Percentiles rank a stretch among this genome's conserved stretches.
Evolutionary conservation across 805 yeast species (phyloP).

Genomic region (Ogataea neopini): DNA sequence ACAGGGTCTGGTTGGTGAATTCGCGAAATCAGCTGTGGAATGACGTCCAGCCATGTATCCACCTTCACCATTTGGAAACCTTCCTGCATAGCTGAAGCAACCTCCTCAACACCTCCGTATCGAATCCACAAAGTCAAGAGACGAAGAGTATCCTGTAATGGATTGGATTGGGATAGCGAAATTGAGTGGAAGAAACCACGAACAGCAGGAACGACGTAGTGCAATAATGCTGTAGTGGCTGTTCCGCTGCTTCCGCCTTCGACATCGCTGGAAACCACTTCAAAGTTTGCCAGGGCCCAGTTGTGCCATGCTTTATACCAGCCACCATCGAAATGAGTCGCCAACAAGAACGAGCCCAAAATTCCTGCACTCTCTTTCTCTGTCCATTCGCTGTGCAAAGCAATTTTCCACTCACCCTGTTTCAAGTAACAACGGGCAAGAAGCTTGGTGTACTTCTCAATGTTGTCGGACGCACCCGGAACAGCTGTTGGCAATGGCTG

Average conservation of each 20-base stretch:
- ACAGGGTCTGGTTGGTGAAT: constrained; percentile 92
- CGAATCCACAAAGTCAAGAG: constrained; percentile 92
- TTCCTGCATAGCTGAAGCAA: constrained; percentile 85
- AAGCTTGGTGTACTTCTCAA: constrained; percentile 78
- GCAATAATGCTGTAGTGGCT: constrained; percentile 42
- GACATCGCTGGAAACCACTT: constrained; percentile 70
- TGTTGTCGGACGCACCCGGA: constrained; percentile 72
- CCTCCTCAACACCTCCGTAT: constrained; percentile 91
- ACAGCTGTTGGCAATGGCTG: constrained; percentile 78
- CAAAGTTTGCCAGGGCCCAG: constrained; percentile 98
- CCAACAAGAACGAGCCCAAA: constrained; percentile 86
- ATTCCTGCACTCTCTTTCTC: constrained; percentile 72
- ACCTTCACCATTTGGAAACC: constrained; percentile 88
- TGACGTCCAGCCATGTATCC: constrained; percentile 93
- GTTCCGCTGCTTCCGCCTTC: not conserved
- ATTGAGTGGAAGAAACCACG: constrained; percentile 95
- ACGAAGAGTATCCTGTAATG: constrained; percentile 90
- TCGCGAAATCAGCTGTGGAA: constrained; percentile 94
- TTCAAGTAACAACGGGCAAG: constrained; percentile 93
- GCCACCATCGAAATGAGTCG: constrained; percentile 87
- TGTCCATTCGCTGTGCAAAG: constrained; percentile 77
- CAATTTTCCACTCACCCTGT: constrained; percentile 98
- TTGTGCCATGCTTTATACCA: constrained; percentile 99
- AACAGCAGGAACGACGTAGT: constrained; percentile 94
- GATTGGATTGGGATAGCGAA: constrained; percentile 79